phyloP scores from a whole-genome alignment of 164 flowering plant genomes.

The Cinnamomum micranthum region DNA sequence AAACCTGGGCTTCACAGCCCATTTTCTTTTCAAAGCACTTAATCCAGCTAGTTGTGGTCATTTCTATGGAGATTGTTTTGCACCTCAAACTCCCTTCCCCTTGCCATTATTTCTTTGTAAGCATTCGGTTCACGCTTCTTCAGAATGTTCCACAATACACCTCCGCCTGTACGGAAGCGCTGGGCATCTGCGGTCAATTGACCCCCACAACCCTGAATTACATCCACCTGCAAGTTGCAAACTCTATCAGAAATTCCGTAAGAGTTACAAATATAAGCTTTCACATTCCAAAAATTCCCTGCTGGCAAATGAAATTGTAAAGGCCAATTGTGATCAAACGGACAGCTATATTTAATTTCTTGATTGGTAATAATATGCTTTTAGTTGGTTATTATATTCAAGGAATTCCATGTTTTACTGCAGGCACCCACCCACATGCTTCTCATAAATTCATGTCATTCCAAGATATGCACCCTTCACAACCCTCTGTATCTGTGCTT shows the following conservation, averaged over 20 bases:
- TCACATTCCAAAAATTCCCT: not conserved
- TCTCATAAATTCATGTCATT: too few species aligned
- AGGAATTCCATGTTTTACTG: too few species aligned
- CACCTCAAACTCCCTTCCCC: constrained; percentile 84
- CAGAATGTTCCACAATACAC: constrained; percentile 80
- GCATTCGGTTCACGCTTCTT: constrained; percentile 78
- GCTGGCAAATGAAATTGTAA: too few species aligned
- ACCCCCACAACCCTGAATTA: constrained; percentile 90
- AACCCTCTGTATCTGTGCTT: too few species aligned
- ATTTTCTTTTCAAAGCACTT: too few species aligned
- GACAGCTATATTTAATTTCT: too few species aligned
- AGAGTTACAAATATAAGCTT: not conserved
- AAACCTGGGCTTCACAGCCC: too few species aligned
- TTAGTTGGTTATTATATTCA: too few species aligned
- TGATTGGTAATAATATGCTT: too few species aligned
- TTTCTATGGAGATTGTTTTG: not conserved
- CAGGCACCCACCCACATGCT: too few species aligned
- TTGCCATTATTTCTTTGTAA: constrained; percentile 83
- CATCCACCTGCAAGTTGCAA: constrained; percentile 63
- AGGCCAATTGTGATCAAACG: too few species aligned
- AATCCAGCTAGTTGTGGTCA: not conserved
- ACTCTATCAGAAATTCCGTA: not conserved
- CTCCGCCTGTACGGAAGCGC: constrained; percentile 73
- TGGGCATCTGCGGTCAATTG: constrained; percentile 87
- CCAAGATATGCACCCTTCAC: too few species aligned